Evolutionary conservation across 2,329 filamentous ascomycete species (phyloP).

Genomic region (Rutstroemia sydowiana): DNA sequence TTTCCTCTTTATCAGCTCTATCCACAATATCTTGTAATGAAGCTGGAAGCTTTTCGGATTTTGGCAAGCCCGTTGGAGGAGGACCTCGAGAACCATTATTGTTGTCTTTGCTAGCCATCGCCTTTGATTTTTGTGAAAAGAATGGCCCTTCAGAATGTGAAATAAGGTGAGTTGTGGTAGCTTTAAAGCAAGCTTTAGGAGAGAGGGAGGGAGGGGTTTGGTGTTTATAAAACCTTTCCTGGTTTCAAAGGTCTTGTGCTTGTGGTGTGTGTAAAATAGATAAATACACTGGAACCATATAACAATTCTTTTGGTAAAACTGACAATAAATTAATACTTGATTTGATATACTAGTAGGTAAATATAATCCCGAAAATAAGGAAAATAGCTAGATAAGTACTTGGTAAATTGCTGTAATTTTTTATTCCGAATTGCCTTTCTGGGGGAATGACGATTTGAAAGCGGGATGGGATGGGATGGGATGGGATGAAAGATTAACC

Average conservation of each 20-base stretch:
- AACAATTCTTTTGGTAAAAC: too few relatives aligned
- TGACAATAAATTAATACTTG: too few relatives aligned
- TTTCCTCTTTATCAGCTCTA: constrained; percentile 55
- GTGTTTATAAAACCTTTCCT: background rate
- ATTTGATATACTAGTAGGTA: too few relatives aligned
- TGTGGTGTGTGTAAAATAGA: too few relatives aligned
- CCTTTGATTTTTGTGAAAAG: background rate
- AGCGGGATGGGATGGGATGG: background rate
- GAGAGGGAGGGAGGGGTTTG: too few relatives aligned
- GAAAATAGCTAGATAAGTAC: background rate
- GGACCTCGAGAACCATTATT: constrained; percentile 18
- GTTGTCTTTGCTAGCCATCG: constrained; percentile 25
- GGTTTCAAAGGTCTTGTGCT: background rate
- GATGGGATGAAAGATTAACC: too few relatives aligned
- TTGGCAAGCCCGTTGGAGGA: constrained; percentile 21
- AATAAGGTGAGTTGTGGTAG: too few relatives aligned
- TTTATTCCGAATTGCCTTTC: background rate
- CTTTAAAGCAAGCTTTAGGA: too few relatives aligned
- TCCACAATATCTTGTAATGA: constrained; percentile 52
- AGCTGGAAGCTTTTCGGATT: constrained; percentile 41
- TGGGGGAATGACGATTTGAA: constrained; percentile 5
- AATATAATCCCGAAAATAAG: constrained; percentile 3
- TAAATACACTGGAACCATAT: too few relatives aligned
- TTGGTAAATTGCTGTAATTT: too few relatives aligned
- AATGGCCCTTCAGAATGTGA: background rate